A percentile compares a stretch with the other conserved stretches of the same genome.
phyloP scores from a whole-genome alignment of 1,284 basidiomycete species.

The Cryptococcus sp. region DNA sequence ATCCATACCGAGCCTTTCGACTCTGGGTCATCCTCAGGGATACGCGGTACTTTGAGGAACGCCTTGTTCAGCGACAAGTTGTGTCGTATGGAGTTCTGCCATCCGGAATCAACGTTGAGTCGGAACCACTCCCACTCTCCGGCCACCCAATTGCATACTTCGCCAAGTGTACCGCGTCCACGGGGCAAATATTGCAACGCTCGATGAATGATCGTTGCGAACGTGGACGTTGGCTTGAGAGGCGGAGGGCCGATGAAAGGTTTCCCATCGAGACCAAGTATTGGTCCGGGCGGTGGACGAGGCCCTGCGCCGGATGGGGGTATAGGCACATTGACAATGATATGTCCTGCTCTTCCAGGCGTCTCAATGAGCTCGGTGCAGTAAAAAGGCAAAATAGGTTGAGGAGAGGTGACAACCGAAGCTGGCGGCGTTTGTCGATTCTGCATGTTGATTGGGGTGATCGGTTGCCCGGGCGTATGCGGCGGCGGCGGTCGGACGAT shows the following conservation, averaged over 20 bases:
- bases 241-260: slow-evolving; percentile 52
- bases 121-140: slow-evolving; percentile 87
- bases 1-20: slow-evolving; percentile 85
- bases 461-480: slow-evolving; percentile 22
- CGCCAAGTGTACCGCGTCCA: slow-evolving; percentile 84
- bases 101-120: slow-evolving; percentile 72
- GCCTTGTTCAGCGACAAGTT: slow-evolving; percentile 85
- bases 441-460: slow-evolving; percentile 9
- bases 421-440: slow-evolving; percentile 10
- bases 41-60: slow-evolving; percentile 80
- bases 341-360: slow-evolving; percentile 45
- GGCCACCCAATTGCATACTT: slow-evolving; percentile 89
- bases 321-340: slow-evolving; percentile 49
- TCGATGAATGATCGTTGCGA: slow-evolving; percentile 52
- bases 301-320: slow-evolving; percentile 50
- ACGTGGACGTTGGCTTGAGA: slow-evolving; percentile 52
- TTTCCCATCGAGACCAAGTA: slow-evolving; percentile 50
- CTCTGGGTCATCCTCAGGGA: slow-evolving; percentile 76
- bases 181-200: slow-evolving; percentile 52
- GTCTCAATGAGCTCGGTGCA: slow-evolving; percentile 48
- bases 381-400: slow-evolving; percentile 43
- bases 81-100: slow-evolving; percentile 94
- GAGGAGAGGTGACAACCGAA: slow-evolving; percentile 17
- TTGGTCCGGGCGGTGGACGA: slow-evolving; percentile 45
- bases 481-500: slow-evolving; percentile 19